A percentile compares a stretch with the other conserved stretches of the same genome.
Conservation (phyloP, 163 green algal genomes). For the Prototheca wickerhamii region DNA sequence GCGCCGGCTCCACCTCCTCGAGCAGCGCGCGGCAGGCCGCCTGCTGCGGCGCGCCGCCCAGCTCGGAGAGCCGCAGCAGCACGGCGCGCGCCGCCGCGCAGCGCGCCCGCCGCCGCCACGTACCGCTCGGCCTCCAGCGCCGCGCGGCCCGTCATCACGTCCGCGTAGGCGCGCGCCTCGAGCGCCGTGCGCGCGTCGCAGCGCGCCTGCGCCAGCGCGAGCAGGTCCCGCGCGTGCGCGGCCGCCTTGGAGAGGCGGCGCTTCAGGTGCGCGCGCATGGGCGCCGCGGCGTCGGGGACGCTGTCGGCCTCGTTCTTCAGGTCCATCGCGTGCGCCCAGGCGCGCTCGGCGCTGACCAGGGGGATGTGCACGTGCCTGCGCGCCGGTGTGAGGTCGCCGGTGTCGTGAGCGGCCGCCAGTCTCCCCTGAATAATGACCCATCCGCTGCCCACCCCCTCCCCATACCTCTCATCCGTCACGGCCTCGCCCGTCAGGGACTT, state of each 20-base stretch:
- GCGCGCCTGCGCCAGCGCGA: slow-evolving; percentile 14
- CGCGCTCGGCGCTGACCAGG: slow-evolving; percentile 68
- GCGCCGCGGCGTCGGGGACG: background rate
- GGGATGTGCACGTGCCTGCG: slow-evolving; percentile 71
- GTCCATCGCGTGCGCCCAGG: slow-evolving; percentile 68
- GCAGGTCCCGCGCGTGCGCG: slow-evolving; percentile 24
- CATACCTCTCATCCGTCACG: slow-evolving; percentile 50
- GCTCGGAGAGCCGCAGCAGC: slow-evolving; percentile 21
- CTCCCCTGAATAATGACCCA: background rate
- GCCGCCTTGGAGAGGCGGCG: slow-evolving; percentile 30
- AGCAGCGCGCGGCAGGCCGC: background rate
- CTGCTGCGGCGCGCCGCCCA: background rate
- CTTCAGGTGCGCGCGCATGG: slow-evolving; percentile 47
- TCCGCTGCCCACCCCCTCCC: background rate
- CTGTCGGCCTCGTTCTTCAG: slow-evolving; percentile 30
- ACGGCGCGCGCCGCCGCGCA: slow-evolving; percentile 53
- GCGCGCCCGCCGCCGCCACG: slow-evolving; percentile 16
- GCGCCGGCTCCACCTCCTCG: slow-evolving; percentile 59
- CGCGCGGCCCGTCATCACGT: slow-evolving; percentile 53
- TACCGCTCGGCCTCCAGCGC: slow-evolving; percentile 7
- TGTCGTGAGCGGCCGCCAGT: background rate
- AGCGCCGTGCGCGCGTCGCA: slow-evolving; percentile 46
- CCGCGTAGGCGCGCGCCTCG: slow-evolving; percentile 66
- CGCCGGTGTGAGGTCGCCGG: background rate
- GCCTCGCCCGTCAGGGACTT: slow-evolving; percentile 49